phyloP scores from a whole-genome alignment of 2,329 filamentous ascomycete genomes.

The Parastagonospora nodorum region DNA sequence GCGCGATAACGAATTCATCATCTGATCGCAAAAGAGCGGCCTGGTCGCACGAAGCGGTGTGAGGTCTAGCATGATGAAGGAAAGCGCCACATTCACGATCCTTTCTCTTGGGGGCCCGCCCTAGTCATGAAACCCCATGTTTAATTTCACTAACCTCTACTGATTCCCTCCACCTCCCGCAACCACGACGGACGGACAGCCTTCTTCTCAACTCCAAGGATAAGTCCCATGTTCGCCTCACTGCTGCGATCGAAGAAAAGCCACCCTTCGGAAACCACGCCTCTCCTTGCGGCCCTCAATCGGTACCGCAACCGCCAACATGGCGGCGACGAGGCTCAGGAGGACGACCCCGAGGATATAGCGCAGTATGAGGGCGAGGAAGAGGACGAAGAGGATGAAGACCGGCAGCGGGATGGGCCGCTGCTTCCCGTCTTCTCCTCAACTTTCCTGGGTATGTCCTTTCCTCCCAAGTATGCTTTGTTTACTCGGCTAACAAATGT shows the following conservation, averaged over 20 bases:
- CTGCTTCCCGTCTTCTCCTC: constrained; percentile 49
- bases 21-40: neutral
- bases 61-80: constrained; percentile 3
- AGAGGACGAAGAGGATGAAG: constrained; percentile 36
- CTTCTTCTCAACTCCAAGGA: constrained; percentile 11
- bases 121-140: constrained; percentile 11
- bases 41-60: constrained; percentile 5
- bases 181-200: constrained; percentile 5
- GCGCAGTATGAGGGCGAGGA: constrained; percentile 37
- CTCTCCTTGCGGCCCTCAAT: constrained; percentile 40
- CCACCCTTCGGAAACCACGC: constrained; percentile 41
- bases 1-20: no score
- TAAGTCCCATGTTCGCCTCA: constrained; percentile 45
- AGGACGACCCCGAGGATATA: constrained; percentile 25
- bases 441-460: constrained; percentile 41
- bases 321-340: constrained; percentile 23
- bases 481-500: constrained; percentile 30
- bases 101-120: constrained; percentile 10
- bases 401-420: constrained; percentile 38
- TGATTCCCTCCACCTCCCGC: constrained; percentile 4
- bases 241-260: constrained; percentile 39
- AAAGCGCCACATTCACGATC: constrained; percentile 14
- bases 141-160: constrained; percentile 5
- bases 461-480: constrained; percentile 6
- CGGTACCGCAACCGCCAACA: constrained; percentile 34